A percentile compares a stretch with the other conserved stretches of the same genome.
These are phyloP conservation scores for Fusarium verrucosum DNA, from an alignment of 2,329 filamentous ascomycete species.

Conservation along the genomic window DNA sequence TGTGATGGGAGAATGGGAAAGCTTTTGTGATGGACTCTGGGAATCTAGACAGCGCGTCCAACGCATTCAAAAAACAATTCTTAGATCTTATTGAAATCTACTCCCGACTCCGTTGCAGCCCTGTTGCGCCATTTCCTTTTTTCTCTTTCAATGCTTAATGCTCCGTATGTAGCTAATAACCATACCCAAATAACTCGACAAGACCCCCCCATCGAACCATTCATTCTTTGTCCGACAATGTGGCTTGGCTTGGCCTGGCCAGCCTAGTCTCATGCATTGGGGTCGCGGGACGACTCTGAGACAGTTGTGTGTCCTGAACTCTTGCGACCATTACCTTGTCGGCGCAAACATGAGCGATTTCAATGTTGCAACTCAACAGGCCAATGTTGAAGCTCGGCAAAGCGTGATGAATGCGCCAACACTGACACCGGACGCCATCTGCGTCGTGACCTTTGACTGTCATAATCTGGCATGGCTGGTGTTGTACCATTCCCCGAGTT, in stretches of 20 bases:
- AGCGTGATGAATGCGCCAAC: neutral
- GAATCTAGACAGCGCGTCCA: conserved; percentile 48
- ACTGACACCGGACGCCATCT: neutral
- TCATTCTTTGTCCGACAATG: neutral
- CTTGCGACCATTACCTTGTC: neutral
- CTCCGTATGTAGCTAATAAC: conserved; percentile 1
- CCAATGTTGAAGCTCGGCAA: neutral
- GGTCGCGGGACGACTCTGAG: neutral
- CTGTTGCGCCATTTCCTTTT: conserved; percentile 19
- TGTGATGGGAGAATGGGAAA: conserved; percentile 41
- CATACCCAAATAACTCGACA: conserved; percentile 7
- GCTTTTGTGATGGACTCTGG: conserved; percentile 37
- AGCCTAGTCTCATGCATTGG: neutral
- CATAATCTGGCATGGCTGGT: conserved; percentile 16
- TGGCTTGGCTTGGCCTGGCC: neutral
- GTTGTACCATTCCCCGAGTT: neutral
- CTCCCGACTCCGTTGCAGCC: conserved; percentile 31
- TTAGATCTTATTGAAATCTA: conserved; percentile 49
- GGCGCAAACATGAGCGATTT: neutral
- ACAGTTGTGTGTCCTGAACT: neutral
- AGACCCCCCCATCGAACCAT: neutral
- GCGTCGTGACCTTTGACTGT: neutral
- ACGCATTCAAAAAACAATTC: conserved; percentile 45
- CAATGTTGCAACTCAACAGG: neutral
- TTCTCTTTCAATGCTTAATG: conserved; percentile 1